Conservation (phyloP, 495 filamentous ascomycete species). For the Saxophila tyrrhenica region DNA sequence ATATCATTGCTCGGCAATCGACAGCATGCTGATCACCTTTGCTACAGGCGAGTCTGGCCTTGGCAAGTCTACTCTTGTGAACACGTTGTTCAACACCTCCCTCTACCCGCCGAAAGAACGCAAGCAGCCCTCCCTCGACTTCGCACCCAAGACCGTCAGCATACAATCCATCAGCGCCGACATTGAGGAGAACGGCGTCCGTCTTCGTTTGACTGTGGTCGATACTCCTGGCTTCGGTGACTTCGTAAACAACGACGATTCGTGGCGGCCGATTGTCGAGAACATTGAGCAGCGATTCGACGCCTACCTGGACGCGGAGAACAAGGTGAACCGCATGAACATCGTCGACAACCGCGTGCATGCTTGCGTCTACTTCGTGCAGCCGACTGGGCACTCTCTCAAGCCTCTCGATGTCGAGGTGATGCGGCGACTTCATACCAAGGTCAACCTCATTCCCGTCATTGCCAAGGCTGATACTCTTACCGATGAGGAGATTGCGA, state of each 20-base stretch:
- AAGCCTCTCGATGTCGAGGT: slow-evolving; percentile 99
- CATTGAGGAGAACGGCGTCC: slow-evolving; percentile 97
- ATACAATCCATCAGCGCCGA: slow-evolving; percentile 98
- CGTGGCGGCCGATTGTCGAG: slow-evolving; percentile 96
- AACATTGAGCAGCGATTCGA: slow-evolving; percentile 99
- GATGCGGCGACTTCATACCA: slow-evolving; percentile 97
- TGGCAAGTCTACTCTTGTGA: slow-evolving; percentile 97
- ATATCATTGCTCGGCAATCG: neutral
- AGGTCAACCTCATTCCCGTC: slow-evolving; percentile 98
- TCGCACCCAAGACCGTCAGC: slow-evolving; percentile 96
- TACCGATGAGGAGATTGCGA: slow-evolving; percentile 87
- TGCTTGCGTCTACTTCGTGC: slow-evolving; percentile 98
- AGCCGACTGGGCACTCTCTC: slow-evolving; percentile 96
- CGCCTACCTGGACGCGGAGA: slow-evolving; percentile 95
- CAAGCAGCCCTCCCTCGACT: slow-evolving; percentile 90
- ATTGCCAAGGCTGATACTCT: slow-evolving; percentile 97
- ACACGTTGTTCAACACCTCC: slow-evolving; percentile 98
- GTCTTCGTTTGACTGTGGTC: slow-evolving; percentile 90
- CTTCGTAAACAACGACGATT: slow-evolving; percentile 99
- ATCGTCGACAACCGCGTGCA: slow-evolving; percentile 98
- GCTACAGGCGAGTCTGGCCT: slow-evolving; percentile 88
- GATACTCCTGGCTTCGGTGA: slow-evolving; percentile 98
- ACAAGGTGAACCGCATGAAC: slow-evolving; percentile 99
- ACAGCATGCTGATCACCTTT: neutral
- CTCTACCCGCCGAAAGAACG: slow-evolving; percentile 97